phyloP scores from a whole-genome alignment of 345 rosid genomes.

The Turritis glabra region DNA sequence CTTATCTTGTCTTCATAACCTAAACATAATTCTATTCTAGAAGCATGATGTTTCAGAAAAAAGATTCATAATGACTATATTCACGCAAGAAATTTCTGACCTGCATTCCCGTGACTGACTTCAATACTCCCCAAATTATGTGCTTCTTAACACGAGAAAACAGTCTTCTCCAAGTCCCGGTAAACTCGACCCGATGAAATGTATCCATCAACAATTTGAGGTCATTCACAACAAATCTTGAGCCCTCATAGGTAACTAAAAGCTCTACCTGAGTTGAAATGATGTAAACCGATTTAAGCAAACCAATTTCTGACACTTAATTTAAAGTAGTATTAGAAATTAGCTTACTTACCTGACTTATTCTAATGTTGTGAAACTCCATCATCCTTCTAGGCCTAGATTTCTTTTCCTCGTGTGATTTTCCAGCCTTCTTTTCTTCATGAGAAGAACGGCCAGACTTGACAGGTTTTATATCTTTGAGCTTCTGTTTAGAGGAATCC shows the following conservation, averaged over 20 bases:
- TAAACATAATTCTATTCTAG: neutral
- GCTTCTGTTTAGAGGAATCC: conserved; percentile 62
- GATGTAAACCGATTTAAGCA: conserved; percentile 13
- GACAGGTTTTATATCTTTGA: conserved; percentile 61
- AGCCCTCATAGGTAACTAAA: conserved; percentile 86
- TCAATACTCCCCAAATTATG: conserved; percentile 95
- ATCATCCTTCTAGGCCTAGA: conserved; percentile 82
- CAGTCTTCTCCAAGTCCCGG: conserved; percentile 97
- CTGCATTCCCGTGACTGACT: conserved; percentile 99
- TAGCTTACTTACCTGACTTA: conserved; percentile 74
- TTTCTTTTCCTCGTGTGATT: conserved; percentile 81
- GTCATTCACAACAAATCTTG: conserved; percentile 94
- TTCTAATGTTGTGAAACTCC: conserved; percentile 93
- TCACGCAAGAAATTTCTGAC: conserved; percentile 39
- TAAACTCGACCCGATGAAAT: conserved; percentile 79
- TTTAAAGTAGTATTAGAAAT: neutral
- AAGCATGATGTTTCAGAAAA: neutral
- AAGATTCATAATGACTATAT: neutral
- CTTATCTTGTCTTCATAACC: neutral
- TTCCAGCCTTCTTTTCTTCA: conserved; percentile 88
- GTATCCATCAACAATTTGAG: conserved; percentile 97
- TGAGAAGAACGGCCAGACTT: conserved; percentile 83
- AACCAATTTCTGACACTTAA: neutral
- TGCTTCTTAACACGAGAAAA: conserved; percentile 98
- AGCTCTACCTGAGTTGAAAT: conserved; percentile 71